Conservation (phyloP, 2,329 filamentous ascomycete genomes). For the Epichloe glyceriae region DNA sequence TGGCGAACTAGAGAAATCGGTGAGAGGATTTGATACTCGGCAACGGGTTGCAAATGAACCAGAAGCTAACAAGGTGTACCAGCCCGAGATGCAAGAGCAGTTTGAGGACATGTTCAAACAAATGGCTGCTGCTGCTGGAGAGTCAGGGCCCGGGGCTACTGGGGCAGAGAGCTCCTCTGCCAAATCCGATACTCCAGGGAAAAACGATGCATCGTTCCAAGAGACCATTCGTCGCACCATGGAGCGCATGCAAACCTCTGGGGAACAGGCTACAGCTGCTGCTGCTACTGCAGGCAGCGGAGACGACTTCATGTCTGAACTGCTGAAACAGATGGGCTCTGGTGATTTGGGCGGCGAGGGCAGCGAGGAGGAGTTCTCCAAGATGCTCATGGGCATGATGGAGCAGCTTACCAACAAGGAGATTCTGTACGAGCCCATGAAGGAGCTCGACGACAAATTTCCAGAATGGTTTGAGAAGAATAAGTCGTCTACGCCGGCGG, state of each 20-base stretch:
- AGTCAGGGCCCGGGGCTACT: conserved; percentile 1
- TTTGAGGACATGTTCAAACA: conserved; percentile 69
- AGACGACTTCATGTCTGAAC: conserved; percentile 79
- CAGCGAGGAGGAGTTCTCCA: conserved; percentile 74
- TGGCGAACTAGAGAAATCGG: conserved; percentile 52
- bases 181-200: conserved; percentile 21
- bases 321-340: conserved; percentile 67
- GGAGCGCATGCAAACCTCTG: conserved; percentile 88
- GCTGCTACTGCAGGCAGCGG: conserved; percentile 53
- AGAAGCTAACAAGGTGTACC: neutral
- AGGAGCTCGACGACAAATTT: conserved; percentile 88
- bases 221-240: conserved; percentile 89
- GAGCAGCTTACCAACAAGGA: conserved; percentile 97
- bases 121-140: conserved; percentile 37
- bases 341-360: conserved; percentile 48
- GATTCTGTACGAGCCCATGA: conserved; percentile 97
- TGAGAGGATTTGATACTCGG: conserved; percentile 19
- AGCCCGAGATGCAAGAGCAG: conserved; percentile 64
- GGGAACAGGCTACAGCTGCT: conserved; percentile 71
- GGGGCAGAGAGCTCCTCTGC: conserved; percentile 11
- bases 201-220: conserved; percentile 56
- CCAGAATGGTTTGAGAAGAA: conserved; percentile 80
- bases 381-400: conserved; percentile 97
- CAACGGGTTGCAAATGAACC: neutral
- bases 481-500: conserved; percentile 46